Percentiles rank a stretch among this genome's conserved stretches.
Evolutionary conservation across 2,329 filamentous ascomycete genomes (phyloP).

Genomic region (Diplodia intermedia): DNA sequence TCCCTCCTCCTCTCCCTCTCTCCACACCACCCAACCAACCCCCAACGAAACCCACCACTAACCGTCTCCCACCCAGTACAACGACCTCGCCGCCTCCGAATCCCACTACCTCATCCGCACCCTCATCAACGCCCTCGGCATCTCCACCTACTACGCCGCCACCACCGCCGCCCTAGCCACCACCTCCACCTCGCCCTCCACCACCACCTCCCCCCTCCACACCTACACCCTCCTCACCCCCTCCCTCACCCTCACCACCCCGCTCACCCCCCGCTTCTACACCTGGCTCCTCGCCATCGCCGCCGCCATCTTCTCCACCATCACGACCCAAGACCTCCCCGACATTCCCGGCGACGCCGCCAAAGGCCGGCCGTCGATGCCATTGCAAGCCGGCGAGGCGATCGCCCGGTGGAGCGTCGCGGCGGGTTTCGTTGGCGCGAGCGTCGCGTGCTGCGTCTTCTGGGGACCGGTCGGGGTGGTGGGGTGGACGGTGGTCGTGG

Average conservation of each 20-base stretch:
- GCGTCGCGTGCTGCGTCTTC: background rate
- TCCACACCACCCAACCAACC: too few relatives aligned
- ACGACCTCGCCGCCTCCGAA: conserved; percentile 48
- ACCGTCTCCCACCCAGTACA: conserved; percentile 42
- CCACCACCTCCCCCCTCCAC: background rate
- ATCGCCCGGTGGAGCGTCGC: background rate
- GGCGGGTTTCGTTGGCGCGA: background rate
- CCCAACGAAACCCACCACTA: too few relatives aligned
- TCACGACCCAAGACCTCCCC: conserved; percentile 40
- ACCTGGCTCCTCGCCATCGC: conserved; percentile 8
- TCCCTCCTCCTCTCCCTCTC: too few relatives aligned
- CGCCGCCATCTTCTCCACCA: conserved; percentile 37
- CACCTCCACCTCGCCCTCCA: background rate
- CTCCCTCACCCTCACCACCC: background rate
- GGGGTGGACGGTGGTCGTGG: background rate
- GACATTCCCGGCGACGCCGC: conserved; percentile 38
- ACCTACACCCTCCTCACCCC: background rate
- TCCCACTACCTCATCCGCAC: conserved; percentile 47
- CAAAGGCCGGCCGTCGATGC: conserved; percentile 35
- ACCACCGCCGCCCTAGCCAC: background rate
- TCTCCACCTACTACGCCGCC: conserved; percentile 17
- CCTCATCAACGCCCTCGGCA: conserved; percentile 41
- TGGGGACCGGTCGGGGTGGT: background rate
- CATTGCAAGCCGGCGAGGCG: conserved; percentile 33
- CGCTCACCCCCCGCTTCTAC: background rate